Evolutionary conservation across 163 green algal genomes (phyloP), one percentile per base, ranked within the genome.

Genomic region (Prototheca cutis): DNA sequence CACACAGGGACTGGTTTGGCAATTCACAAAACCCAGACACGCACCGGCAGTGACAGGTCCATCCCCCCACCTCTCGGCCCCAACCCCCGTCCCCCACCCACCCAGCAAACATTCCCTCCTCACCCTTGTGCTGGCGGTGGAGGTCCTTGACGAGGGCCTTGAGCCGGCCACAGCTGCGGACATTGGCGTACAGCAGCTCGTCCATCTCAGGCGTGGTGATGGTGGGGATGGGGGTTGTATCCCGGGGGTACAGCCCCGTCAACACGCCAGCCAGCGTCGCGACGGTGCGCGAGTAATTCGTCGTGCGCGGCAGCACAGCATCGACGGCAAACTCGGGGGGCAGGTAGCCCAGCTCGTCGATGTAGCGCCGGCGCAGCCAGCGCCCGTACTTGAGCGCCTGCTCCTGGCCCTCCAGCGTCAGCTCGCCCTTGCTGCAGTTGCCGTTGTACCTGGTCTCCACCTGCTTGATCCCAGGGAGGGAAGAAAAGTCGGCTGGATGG

Each of bases 181-280:
- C 61, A 51, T 85, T 82, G 23, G 71, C 75, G 63, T 82, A 87
- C 54, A 90, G 59, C 34, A 87, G 73, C 68, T 88, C 80, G 36
- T 87, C 79, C 13, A 79, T 53, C 24, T 87, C 76, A 3, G 33
- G 49, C n/a, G 74, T 67, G 8, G 67, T 79, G 10, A 58, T 33
- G 0, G 77, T 68, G 7, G 64, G 57, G 6, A 84, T 68, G 19
- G 70, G 58, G n/a, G 59, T 10, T 1, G 19, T 24, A 5, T 62
- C 39, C 8, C 69, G 67, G 21, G 79, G 74, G 52, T 81, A 89
- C 10, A 91, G 71, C 3, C 84, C 84, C 2, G 77, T 84, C 18
- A 92, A 65, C 48, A 92, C 83, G 7, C 83, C 83, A 31, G 61
- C 68, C 58, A 90, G 65, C 6, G 80, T 92, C 23, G 66, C 76